A percentile compares a stretch with the other conserved stretches of the same genome.
These are phyloP conservation scores for Cordia subcordata DNA, from an alignment of 257 asterid species.

Conservation along the genomic window DNA sequence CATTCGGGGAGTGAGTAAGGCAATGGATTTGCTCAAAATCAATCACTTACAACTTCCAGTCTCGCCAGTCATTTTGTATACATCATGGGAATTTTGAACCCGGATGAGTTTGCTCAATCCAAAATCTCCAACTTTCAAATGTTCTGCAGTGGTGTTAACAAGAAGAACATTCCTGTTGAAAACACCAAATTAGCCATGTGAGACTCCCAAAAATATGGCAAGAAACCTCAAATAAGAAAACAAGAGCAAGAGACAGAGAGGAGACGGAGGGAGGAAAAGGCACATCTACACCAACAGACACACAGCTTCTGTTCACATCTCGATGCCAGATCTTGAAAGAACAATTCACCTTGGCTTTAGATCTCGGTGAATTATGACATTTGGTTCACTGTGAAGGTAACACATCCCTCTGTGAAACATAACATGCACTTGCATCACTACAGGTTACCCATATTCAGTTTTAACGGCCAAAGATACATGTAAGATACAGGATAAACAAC, in stretches of 20 bases:
- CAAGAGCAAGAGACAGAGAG: background rate
- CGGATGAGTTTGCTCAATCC: slow-evolving; percentile 76
- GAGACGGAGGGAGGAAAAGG: background rate
- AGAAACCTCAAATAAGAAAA: too few relatives aligned
- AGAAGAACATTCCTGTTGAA: slow-evolving; percentile 70
- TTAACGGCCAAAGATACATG: too few relatives aligned
- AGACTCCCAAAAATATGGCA: background rate
- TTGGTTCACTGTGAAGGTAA: slow-evolving; percentile 84
- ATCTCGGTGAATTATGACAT: slow-evolving; percentile 78
- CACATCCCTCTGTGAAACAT: slow-evolving; percentile 74
- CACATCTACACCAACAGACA: background rate
- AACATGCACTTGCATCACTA: background rate
- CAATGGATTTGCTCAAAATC: slow-evolving; percentile 1
- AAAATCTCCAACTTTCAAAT: slow-evolving; percentile 81
- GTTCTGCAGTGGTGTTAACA: slow-evolving; percentile 73
- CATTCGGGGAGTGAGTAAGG: background rate
- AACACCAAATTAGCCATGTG: background rate
- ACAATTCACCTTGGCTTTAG: slow-evolving; percentile 73
- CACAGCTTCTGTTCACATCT: background rate
- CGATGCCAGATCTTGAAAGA: background rate
- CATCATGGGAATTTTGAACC: slow-evolving; percentile 75
- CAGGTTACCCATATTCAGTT: background rate
- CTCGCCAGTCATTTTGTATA: slow-evolving; percentile 85
- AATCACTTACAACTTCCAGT: slow-evolving; percentile 82
- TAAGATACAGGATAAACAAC: too few relatives aligned